These are phyloP conservation scores for Dorcoceras hygrometricum DNA, from an alignment of 257 asterid genomes.

Conservation along the genomic window DNA sequence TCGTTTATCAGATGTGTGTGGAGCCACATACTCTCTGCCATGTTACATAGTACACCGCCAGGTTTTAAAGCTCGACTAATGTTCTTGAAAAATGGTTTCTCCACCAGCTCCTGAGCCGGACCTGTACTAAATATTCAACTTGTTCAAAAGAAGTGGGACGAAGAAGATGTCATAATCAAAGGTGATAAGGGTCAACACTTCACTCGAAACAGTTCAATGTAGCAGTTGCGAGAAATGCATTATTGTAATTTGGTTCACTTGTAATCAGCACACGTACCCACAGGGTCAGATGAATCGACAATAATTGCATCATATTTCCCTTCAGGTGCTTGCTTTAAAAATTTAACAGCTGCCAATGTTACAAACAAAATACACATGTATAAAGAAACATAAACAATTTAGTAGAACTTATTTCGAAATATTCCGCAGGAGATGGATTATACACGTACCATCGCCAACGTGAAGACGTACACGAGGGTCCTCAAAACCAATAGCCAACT, in stretches of 20 bases:
- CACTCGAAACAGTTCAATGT: background rate
- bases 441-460: constrained; percentile 81
- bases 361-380: constrained; percentile 6
- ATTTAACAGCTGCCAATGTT: constrained; percentile 67
- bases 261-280: constrained; percentile 54
- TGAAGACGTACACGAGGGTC: constrained; percentile 95
- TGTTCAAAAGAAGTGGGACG: background rate
- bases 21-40: constrained; percentile 99
- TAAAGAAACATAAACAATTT: background rate
- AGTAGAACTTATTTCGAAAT: background rate
- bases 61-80: constrained; percentile 83
- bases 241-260: background rate
- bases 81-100: constrained; percentile 82
- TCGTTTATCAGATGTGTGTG: constrained; percentile 95
- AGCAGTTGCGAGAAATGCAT: background rate
- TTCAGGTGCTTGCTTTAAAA: constrained; percentile 57
- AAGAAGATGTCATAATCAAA: background rate
- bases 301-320: constrained; percentile 87
- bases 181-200: background rate
- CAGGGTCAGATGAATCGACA: constrained; percentile 97
- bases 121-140: constrained; percentile 36
- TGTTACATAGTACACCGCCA: constrained; percentile 95
- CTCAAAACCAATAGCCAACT: constrained; percentile 89
- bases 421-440: constrained; percentile 2
- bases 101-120: constrained; percentile 95